These are phyloP conservation scores for Malus sieversii DNA, from an alignment of 306 rosid species.

Conservation along the genomic window DNA sequence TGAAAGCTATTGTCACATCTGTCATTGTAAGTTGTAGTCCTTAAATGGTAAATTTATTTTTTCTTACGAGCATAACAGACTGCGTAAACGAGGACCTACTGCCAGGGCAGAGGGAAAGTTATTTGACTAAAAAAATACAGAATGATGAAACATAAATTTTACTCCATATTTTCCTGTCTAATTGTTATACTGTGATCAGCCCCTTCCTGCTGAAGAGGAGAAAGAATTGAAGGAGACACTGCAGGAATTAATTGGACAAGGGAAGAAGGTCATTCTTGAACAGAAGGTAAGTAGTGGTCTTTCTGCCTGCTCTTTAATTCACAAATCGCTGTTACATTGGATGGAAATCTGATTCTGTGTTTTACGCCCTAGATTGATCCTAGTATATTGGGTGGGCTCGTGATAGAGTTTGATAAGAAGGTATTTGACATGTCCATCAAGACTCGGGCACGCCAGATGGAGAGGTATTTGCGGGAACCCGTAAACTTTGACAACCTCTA, in stretches of 20 bases:
- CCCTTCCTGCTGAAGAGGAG: slow-evolving; percentile 88
- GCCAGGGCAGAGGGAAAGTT: not conserved
- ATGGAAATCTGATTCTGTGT: not conserved
- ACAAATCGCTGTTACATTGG: not conserved
- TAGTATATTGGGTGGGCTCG: slow-evolving; percentile 80
- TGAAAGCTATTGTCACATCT: slow-evolving; percentile 72
- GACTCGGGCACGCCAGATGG: slow-evolving; percentile 87
- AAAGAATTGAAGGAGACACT: slow-evolving; percentile 75
- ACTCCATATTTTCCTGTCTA: not conserved
- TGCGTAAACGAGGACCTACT: not conserved
- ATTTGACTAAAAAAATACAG: not conserved
- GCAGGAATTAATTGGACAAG: slow-evolving; percentile 69
- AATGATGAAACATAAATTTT: not conserved
- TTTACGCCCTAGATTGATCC: slow-evolving; percentile 62
- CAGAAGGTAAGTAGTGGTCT: slow-evolving; percentile 55
- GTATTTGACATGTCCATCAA: slow-evolving; percentile 86
- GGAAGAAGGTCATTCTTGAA: slow-evolving; percentile 64
- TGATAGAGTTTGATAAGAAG: slow-evolving; percentile 69
- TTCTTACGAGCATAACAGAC: not conserved
- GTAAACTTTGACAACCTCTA: slow-evolving; percentile 35
- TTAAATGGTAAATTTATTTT: not conserved
- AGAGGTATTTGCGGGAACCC: slow-evolving; percentile 84
- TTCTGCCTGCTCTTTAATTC: not conserved
- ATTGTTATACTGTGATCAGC: slow-evolving; percentile 34
- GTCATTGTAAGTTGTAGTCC: slow-evolving; percentile 61